Evolutionary conservation across 306 rosid genomes (phyloP), one percentile per base, ranked within the genome.

Genomic region (Purshia tridentata): DNA sequence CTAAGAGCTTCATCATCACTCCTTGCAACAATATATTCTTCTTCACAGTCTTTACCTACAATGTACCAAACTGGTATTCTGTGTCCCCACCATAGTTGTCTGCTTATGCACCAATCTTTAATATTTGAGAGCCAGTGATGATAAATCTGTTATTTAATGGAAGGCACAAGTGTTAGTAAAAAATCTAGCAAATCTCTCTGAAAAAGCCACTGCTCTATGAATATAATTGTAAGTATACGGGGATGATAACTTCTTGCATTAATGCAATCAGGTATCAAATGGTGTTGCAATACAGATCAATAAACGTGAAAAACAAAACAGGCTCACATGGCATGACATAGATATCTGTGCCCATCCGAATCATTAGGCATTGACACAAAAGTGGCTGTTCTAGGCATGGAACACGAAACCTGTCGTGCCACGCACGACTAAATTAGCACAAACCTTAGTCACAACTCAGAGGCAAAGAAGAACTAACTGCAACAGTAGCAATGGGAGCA

Each of bases 31-130:
- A 93, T 88, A 72, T 91, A 91, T 37, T 93, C 97, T 81, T 93
- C 98, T 85, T 91, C 97, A 67, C 83, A 81, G 66, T 89, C 84
- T 81, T 86, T 89, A 55, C 98, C 98, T 42, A 73, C 88, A 80
- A 93, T 80, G 81, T 93, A 93, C 97, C 98, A 93, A 78, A 93
- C 98, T 67, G 98, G 98, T 67, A 93, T 91, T 53, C 90, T 89
- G 80, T 93, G 98, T 72, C 98, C 98, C 98, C 98, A 93, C 98
- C 98, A 93, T n/a, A 93, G 85, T 80, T 93, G 98, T 80, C 98
- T 86, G 88, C 98, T 93, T 81, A 93, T 93, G 87, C 98, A 93
- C 98, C 97, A 93, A 79, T 93, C 98, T 80, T 93, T 93, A 64
- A 91, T 93, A 82, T 89, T 93, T 73, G 94, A 91, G 76, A 93